phyloP scores from a whole-genome alignment of 768 basidiomycete species.

The Auriscalpium microsporum region DNA sequence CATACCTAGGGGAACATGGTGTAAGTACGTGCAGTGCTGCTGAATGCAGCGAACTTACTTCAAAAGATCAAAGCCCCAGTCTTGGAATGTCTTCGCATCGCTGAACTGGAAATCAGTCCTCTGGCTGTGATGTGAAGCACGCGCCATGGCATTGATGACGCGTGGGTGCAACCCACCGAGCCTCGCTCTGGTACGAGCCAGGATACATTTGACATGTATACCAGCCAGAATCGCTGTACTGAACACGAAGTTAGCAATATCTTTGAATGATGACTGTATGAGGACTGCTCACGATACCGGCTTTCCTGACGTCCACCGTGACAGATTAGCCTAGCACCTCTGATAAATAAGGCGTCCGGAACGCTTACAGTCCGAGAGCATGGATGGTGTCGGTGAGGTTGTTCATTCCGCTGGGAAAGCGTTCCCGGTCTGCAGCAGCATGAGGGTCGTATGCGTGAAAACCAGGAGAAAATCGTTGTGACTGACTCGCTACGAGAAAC shows the following conservation, averaged over 20 bases:
- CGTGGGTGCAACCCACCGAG: slow-evolving; percentile 26
- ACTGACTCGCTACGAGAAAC: slow-evolving; percentile 48
- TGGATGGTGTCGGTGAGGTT: slow-evolving; percentile 48
- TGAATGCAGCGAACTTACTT: slow-evolving; percentile 26
- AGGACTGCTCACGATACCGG: slow-evolving; percentile 44
- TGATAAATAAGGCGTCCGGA: background rate
- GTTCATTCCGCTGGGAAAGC: slow-evolving; percentile 54
- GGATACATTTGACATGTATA: slow-evolving; percentile 58
- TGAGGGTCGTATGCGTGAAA: background rate
- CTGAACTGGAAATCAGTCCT: background rate
- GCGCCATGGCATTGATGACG: background rate
- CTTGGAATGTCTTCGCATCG: slow-evolving; percentile 30
- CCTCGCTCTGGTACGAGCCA: slow-evolving; percentile 58
- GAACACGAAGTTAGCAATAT: background rate
- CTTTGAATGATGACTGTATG: no score
- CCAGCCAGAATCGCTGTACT: slow-evolving; percentile 68
- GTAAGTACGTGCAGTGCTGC: background rate
- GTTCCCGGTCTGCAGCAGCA: slow-evolving; percentile 30
- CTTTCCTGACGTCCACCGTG: slow-evolving; percentile 31
- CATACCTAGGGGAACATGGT: slow-evolving; percentile 25
- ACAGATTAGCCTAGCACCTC: no score
- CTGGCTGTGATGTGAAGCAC: background rate
- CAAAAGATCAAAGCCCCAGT: slow-evolving; percentile 61
- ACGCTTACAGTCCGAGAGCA: slow-evolving; percentile 40
- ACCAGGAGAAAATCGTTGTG: background rate